Conservation (phyloP, 176 grass and related monocot genomes). For the Oryza meridionalis region DNA sequence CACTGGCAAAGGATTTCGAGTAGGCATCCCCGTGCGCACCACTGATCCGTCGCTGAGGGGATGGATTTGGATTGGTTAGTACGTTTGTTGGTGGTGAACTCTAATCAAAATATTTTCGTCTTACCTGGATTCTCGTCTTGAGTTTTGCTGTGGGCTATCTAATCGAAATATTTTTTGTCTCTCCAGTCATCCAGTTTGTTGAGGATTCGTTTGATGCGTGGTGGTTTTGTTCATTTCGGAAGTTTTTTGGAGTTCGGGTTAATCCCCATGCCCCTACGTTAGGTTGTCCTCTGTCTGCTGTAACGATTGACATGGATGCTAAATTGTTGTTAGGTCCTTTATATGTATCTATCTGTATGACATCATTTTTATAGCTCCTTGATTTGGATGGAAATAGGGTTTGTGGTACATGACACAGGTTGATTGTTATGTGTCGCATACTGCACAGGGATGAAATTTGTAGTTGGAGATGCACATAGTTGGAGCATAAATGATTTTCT, state of each 20-base stretch:
- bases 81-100: not conserved
- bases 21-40: not conserved
- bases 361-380: not conserved
- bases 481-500: not conserved
- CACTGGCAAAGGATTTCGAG: not conserved
- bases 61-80: not conserved
- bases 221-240: not conserved
- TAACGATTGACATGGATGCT: slow-evolving; percentile 7
- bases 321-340: not conserved
- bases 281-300: not conserved
- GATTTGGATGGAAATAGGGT: slow-evolving; percentile 13
- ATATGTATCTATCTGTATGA: not conserved
- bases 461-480: not conserved
- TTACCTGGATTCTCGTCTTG: not conserved
- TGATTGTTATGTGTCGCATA: not conserved
- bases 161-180: not conserved
- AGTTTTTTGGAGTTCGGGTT: not conserved
- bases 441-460: not conserved
- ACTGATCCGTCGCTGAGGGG: not conserved
- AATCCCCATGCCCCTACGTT: not conserved
- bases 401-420: not conserved
- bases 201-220: not conserved
- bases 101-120: no score
- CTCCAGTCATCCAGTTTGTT: not conserved
- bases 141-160: not conserved